phyloP scores from a whole-genome alignment of 805 yeast genomes.

The Cyberlindnera nakhonratchasimensis region DNA sequence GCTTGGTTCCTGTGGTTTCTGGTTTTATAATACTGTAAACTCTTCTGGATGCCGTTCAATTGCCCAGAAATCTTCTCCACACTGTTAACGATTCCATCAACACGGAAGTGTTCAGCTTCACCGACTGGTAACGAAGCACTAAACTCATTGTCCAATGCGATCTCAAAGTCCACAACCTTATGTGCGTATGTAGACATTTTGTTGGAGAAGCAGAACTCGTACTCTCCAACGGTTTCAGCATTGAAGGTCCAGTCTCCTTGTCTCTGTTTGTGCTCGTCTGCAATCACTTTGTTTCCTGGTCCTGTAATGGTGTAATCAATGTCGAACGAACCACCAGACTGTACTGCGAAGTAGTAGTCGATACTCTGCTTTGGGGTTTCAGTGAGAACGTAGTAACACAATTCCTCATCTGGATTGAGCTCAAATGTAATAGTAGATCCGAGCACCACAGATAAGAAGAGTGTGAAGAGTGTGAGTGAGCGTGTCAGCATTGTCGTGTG shows the following conservation, averaged over 20 bases:
- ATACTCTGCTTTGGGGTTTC: constrained; percentile 54
- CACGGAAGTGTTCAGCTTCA: constrained; percentile 49
- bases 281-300: constrained; percentile 49
- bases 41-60: constrained; percentile 51
- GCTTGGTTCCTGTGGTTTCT: constrained; percentile 89
- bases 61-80: constrained; percentile 58
- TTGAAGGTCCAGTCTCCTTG: constrained; percentile 59
- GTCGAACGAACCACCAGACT: constrained; percentile 66
- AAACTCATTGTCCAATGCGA: constrained; percentile 48
- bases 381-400: constrained; percentile 72
- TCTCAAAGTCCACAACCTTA: constrained; percentile 61
- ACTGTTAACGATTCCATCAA: constrained; percentile 33
- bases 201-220: constrained; percentile 63
- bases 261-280: constrained; percentile 51
- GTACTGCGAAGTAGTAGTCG: constrained; percentile 68
- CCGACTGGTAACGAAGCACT: constrained; percentile 31
- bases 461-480: background rate
- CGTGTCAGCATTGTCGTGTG: constrained; percentile 1
- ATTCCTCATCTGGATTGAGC: constrained; percentile 68
- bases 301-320: constrained; percentile 58
- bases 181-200: constrained; percentile 70
- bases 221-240: constrained; percentile 56
- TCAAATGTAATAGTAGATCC: constrained; percentile 67
- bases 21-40: constrained; percentile 79
- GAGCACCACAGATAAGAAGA: constrained; percentile 8